These are phyloP conservation scores for Cladosporium sp. DNA, from an alignment of 2,329 filamentous ascomycete species.

Conservation along the genomic window DNA sequence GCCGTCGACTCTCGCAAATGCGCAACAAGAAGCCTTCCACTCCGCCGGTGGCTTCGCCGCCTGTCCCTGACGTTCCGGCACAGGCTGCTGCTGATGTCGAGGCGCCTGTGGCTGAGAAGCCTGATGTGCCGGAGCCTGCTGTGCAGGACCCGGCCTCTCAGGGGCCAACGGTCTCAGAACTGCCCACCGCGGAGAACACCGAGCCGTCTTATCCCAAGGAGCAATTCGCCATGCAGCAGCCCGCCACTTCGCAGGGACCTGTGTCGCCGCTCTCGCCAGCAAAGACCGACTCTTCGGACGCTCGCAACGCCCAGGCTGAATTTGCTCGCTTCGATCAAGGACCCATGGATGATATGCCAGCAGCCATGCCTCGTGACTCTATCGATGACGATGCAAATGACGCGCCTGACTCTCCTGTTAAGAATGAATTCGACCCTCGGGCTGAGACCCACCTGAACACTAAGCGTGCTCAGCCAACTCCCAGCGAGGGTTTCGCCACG, in stretches of 20 bases:
- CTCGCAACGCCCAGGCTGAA: constrained; percentile 55
- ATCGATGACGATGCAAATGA: constrained; percentile 16
- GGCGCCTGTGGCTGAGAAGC: constrained; percentile 11
- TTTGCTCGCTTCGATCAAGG: constrained; percentile 79
- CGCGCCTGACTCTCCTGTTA: constrained; percentile 6
- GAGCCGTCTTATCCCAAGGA: background rate
- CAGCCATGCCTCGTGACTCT: constrained; percentile 60
- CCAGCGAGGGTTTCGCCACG: constrained; percentile 15
- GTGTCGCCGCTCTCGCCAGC: constrained; percentile 37
- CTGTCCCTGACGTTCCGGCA: constrained; percentile 20
- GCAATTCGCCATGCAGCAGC: background rate
- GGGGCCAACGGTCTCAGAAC: background rate
- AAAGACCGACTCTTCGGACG: constrained; percentile 56
- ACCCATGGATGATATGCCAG: constrained; percentile 78
- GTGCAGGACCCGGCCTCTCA: background rate
- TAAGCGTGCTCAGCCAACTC: constrained; percentile 15
- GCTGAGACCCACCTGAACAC: constrained; percentile 13
- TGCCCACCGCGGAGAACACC: background rate
- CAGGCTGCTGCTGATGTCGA: constrained; percentile 12
- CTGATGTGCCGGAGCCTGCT: constrained; percentile 3
- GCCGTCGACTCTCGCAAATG: constrained; percentile 38
- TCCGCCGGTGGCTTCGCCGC: background rate
- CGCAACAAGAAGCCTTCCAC: constrained; percentile 30
- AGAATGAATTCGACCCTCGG: constrained; percentile 13
- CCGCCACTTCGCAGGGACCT: constrained; percentile 15